Conservation (phyloP, 208 protist species). For the Kentomonas sorsogonicus region DNA sequence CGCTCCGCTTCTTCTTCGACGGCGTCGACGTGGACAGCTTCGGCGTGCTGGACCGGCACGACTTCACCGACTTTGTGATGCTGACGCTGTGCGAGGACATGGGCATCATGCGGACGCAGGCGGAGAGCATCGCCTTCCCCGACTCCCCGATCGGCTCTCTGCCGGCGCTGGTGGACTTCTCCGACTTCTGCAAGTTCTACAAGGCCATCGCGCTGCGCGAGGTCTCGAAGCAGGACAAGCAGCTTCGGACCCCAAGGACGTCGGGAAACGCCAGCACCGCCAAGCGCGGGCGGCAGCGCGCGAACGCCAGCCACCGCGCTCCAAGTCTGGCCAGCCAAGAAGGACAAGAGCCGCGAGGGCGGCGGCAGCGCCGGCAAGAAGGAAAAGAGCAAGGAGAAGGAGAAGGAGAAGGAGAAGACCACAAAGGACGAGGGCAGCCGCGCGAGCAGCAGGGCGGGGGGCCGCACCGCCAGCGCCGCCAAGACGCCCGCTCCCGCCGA, state of each 20-base stretch:
- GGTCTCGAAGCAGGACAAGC: no score
- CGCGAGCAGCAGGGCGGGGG: slow-evolving; percentile 1
- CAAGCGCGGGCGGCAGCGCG: no score
- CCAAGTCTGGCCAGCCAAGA: no score
- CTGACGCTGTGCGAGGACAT: slow-evolving; percentile 34
- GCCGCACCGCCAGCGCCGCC: background rate
- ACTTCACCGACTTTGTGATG: slow-evolving; percentile 52
- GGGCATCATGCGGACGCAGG: slow-evolving; percentile 24
- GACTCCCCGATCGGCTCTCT: slow-evolving; percentile 10
- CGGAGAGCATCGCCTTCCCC: slow-evolving; percentile 35
- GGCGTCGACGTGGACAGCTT: slow-evolving; percentile 51
- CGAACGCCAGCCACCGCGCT: no score
- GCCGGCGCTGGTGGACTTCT: slow-evolving; percentile 58
- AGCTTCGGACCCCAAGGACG: no score
- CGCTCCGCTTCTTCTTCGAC: slow-evolving; percentile 61
- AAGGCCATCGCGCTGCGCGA: slow-evolving; percentile 46
- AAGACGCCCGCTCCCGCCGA: background rate
- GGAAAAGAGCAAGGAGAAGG: background rate
- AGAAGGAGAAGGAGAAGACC: no score
- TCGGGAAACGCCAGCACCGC: background rate
- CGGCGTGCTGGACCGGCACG: slow-evolving; percentile 44
- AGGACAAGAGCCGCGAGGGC: background rate
- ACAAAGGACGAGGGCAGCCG: background rate
- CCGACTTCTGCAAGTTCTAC: slow-evolving; percentile 66
- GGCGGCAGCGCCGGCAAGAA: background rate